These are phyloP conservation scores for Metrosideros polymorpha DNA, from an alignment of 441 rosid species.

Conservation along the genomic window DNA sequence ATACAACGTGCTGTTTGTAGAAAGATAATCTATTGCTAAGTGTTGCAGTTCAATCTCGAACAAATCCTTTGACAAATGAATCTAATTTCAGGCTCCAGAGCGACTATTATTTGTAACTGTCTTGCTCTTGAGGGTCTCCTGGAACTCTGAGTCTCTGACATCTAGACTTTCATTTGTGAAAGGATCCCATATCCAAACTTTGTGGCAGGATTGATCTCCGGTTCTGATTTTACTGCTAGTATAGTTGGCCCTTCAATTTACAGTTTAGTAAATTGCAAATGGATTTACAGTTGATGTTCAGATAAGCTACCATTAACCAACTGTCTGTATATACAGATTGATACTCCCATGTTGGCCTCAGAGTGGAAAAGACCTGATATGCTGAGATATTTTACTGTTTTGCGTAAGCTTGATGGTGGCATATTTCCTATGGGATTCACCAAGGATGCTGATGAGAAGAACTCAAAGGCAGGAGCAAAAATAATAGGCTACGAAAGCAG, in stretches of 20 bases:
- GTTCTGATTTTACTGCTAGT: neutral
- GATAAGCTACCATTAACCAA: neutral
- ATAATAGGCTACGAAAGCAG: constrained; percentile 77
- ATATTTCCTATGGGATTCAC: constrained; percentile 88
- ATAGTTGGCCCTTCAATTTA: neutral
- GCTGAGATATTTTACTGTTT: constrained; percentile 79
- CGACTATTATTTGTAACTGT: neutral
- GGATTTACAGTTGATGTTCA: neutral
- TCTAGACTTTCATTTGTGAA: neutral
- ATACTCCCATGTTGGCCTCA: constrained; percentile 79
- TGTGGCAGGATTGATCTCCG: neutral
- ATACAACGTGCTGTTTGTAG: neutral
- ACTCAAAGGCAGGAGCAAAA: constrained; percentile 65
- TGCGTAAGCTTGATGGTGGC: constrained; percentile 90
- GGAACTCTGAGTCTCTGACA: neutral
- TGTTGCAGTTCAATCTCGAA: neutral
- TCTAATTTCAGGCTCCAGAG: neutral
- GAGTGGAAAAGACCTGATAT: constrained; percentile 80
- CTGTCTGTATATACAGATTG: constrained; percentile 57
- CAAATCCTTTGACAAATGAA: neutral
- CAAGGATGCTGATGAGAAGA: constrained; percentile 78
- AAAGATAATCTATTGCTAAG: neutral
- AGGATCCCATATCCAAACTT: neutral
- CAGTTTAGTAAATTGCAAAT: neutral
- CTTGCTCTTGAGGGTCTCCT: neutral